phyloP scores from a whole-genome alignment of 2,329 filamentous ascomycete genomes.

The Ascochyta lentis region DNA sequence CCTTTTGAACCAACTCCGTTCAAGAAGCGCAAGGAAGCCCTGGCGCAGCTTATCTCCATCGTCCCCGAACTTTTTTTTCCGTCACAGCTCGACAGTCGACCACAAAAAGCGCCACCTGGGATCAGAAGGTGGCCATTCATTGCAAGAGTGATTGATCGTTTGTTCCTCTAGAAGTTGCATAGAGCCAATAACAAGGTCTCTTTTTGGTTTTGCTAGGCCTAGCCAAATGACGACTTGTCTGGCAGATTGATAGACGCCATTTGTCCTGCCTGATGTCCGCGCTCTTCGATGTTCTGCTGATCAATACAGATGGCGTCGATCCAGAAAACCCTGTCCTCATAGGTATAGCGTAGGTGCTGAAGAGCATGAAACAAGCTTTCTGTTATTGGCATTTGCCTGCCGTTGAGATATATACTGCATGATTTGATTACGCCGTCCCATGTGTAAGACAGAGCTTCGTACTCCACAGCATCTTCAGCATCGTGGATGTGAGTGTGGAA shows the following conservation, averaged over 20 bases:
- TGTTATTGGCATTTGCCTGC: slow-evolving; percentile 4
- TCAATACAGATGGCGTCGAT: slow-evolving; percentile 40
- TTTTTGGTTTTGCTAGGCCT: slow-evolving; percentile 23
- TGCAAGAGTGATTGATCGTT: slow-evolving; percentile 5
- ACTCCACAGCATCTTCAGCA: slow-evolving; percentile 1
- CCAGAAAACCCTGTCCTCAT: slow-evolving; percentile 29
- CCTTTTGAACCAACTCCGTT: slow-evolving; percentile 25
- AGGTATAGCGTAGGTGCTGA: slow-evolving; percentile 11
- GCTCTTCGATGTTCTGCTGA: slow-evolving; percentile 30
- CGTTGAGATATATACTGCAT: slow-evolving; percentile 12
- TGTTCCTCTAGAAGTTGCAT: slow-evolving; percentile 12
- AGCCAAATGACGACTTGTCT: slow-evolving; percentile 37
- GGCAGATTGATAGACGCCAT: slow-evolving; percentile 31
- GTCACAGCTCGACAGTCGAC: background rate
- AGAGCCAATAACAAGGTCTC: slow-evolving; percentile 10
- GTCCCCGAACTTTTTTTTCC: background rate
- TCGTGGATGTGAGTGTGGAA: background rate
- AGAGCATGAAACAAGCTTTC: slow-evolving; percentile 24
- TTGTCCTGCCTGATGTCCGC: slow-evolving; percentile 33
- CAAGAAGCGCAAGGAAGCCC: slow-evolving; percentile 12
- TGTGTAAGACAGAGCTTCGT: slow-evolving; percentile 31
- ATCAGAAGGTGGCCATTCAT: slow-evolving; percentile 13
- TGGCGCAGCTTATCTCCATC: background rate
- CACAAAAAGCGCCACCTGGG: slow-evolving; percentile 13
- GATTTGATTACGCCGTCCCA: slow-evolving; percentile 21